A percentile compares a stretch with the other conserved stretches of the same genome.
Evolutionary conservation across 2,329 filamentous ascomycete genomes (phyloP).

Genomic region (Diaporthe sp.): DNA sequence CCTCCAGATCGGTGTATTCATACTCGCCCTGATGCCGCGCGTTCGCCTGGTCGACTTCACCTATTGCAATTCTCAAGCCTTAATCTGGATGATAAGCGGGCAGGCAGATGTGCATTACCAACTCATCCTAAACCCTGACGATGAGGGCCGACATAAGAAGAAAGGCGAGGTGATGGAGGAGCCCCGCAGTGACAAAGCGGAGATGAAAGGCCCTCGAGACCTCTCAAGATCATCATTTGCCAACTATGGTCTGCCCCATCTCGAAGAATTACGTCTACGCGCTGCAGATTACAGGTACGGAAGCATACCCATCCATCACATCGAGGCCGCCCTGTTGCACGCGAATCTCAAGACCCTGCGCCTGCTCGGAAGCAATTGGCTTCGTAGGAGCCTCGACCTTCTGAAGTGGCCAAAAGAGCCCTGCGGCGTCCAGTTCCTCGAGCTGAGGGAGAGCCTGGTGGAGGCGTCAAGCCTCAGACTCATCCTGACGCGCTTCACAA

Average conservation of each 20-base stretch:
- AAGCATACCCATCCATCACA: neutral
- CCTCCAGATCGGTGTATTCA: neutral
- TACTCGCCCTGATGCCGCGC: neutral
- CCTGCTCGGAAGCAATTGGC: neutral
- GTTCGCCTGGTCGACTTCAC: neutral
- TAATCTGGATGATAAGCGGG: constrained; percentile 3
- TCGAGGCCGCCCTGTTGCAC: neutral
- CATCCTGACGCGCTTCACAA: neutral
- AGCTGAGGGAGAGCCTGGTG: neutral
- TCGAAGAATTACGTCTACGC: neutral
- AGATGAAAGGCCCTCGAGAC: neutral
- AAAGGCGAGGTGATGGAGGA: neutral
- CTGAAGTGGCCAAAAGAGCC: neutral
- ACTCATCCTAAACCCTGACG: neutral
- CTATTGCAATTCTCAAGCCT: neutral
- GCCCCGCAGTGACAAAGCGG: neutral
- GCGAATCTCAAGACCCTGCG: neutral
- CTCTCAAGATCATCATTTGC: neutral
- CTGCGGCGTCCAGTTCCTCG: neutral
- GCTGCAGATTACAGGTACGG: neutral
- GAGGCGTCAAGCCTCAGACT: neutral
- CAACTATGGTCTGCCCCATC: neutral
- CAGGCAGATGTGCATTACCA: neutral
- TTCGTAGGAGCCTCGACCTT: neutral
- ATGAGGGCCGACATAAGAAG: neutral